Base-by-base conservation (phyloP, 176 grass and related monocot genomes). In the Musa schizocarpa region DNA sequence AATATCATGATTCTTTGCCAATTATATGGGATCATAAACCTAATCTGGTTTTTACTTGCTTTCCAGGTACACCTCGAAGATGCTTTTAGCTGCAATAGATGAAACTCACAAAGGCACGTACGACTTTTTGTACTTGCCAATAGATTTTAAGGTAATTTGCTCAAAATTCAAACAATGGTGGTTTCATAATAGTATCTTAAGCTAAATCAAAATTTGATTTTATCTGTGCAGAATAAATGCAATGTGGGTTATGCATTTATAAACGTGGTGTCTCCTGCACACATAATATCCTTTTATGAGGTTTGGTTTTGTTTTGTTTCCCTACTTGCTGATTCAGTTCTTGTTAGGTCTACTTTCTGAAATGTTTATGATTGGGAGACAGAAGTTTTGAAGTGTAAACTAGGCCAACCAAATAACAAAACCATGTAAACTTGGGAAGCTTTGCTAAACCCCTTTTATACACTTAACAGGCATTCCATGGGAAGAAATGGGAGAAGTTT, bases 211-310 rank as follows among this genome's bases (percentile, higher is more conserved):
- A 81, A 63, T 17, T 79, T 81, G 23, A 21, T 71, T 13, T 25
- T 48, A 78, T 54, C 61, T 70, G 26, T 81, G 82, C 82, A 88
- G 86, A 88, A 88, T 75, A 84, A 84, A 59, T 88, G 86, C 76
- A 88, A 84, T 79, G 86, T 88, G 64, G 86, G 86, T 54, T 88
- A 88, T 69, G 86, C 86, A 69, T 88, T 88, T 72, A 81, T 88
- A 73, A 88, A 88, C 59, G 82, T 88, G 79, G 50, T 74, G 54
- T 84, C 82, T 66, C 57, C 82, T 78, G 49, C 34, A 52, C 77
- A 84, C 59, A 81, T 88, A 67, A 77, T 84, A 68, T 88, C 86
- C 1, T 84, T 84, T 54, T 78, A 82, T 75, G 54, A 84, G 86
- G 86, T 88, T 61, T 22, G 51, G 66, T 69, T 50, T 63, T 66